Percentiles rank a stretch among this genome's conserved stretches.
Evolutionary conservation across 202 grass and related monocot species (phyloP).

Genomic region (Schoenoplectus triqueter): DNA sequence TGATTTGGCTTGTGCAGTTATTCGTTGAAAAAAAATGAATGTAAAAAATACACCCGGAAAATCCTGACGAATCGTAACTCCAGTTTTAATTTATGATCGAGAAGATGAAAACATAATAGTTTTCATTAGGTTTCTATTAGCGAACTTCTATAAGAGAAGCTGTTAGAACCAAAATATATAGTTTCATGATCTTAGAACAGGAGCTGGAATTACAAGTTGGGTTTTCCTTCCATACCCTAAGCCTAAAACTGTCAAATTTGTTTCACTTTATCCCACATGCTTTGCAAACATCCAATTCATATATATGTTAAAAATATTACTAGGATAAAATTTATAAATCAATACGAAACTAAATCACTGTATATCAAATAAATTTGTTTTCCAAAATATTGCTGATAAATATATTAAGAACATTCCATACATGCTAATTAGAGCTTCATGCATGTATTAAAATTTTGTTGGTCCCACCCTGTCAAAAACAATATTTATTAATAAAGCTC

Average conservation of each 20-base stretch:
- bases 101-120: too few relatives aligned
- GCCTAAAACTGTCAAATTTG: too few relatives aligned
- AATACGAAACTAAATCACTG: too few relatives aligned
- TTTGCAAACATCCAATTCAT: too few relatives aligned
- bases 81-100: background rate
- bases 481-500: background rate
- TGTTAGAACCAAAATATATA: background rate
- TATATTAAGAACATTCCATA: too few relatives aligned
- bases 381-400: too few relatives aligned
- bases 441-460: too few relatives aligned
- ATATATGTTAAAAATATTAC: too few relatives aligned
- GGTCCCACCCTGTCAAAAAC: too few relatives aligned
- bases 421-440: too few relatives aligned
- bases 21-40: background rate
- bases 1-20: background rate
- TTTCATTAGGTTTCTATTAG: background rate
- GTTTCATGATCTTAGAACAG: background rate
- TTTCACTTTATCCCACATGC: background rate
- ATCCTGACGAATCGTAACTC: background rate
- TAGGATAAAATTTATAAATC: too few relatives aligned
- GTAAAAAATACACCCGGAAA: background rate
- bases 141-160: background rate
- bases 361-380: too few relatives aligned
- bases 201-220: background rate
- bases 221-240: background rate